Conservation (phyloP, 805 yeast species). For the Yarrowia osloensis region DNA sequence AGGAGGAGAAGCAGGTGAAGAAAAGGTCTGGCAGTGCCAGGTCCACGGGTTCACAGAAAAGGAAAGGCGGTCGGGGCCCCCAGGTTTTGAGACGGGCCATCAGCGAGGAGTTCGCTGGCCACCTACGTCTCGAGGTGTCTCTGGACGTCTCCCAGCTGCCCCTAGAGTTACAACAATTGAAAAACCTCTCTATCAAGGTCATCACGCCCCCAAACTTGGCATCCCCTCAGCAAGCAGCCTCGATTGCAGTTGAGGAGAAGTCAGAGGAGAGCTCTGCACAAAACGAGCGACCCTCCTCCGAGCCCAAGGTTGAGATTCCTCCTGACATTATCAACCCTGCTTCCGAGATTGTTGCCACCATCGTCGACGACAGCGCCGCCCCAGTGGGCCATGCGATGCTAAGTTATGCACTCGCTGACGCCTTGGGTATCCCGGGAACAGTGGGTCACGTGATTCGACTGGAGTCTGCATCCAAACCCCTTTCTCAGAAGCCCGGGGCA, state of each 20-base stretch:
- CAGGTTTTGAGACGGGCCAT: slow-evolving; percentile 19
- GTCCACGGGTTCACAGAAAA: slow-evolving; percentile 7
- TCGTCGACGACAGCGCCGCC: slow-evolving; percentile 42
- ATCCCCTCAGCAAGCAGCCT: slow-evolving; percentile 24
- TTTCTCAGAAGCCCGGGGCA: slow-evolving; percentile 42
- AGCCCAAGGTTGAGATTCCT: slow-evolving; percentile 12
- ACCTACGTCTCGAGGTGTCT: background rate
- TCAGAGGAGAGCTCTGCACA: background rate
- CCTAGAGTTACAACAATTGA: slow-evolving; percentile 5
- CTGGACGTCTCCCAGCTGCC: slow-evolving; percentile 11
- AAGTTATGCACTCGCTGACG: slow-evolving; percentile 55
- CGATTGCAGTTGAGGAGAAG: slow-evolving; percentile 29
- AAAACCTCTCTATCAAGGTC: slow-evolving; percentile 4
- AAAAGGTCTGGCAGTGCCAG: slow-evolving; percentile 22
- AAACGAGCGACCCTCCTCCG: background rate
- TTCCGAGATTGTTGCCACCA: slow-evolving; percentile 53
- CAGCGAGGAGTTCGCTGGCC: background rate
- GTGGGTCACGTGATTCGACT: slow-evolving; percentile 59
- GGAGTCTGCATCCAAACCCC: slow-evolving; percentile 49
- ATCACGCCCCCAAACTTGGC: slow-evolving; percentile 11
- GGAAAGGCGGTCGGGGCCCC: slow-evolving; percentile 16
- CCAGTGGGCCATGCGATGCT: slow-evolving; percentile 52
- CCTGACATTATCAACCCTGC: slow-evolving; percentile 37
- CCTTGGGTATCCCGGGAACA: slow-evolving; percentile 54
- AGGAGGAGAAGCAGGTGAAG: slow-evolving; percentile 17